Evolutionary conservation across 2,329 filamentous ascomycete species (phyloP).

Genomic region (Pezizomycotina sp.): DNA sequence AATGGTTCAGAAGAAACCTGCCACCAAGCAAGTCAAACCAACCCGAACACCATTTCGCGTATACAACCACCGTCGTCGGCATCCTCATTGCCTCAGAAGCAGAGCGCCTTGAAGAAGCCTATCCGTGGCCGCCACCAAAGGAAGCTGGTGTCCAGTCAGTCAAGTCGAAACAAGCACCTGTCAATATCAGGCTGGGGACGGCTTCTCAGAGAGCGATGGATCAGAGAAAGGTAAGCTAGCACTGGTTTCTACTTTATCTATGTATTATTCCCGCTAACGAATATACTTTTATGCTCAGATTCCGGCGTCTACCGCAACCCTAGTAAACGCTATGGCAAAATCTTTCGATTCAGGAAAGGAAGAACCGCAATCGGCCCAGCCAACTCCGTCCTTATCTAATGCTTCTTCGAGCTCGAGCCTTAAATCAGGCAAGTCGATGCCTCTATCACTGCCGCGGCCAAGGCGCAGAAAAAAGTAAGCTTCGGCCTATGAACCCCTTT

Average conservation of each 20-base stretch:
- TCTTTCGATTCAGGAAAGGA: too few species aligned
- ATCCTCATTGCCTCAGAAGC: slow-evolving; percentile 8
- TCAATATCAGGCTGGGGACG: slow-evolving; percentile 55
- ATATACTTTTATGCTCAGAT: too few species aligned
- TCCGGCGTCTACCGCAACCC: too few species aligned
- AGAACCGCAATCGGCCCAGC: too few species aligned
- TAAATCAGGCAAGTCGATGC: slow-evolving; percentile 39
- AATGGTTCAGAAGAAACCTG: too few species aligned
- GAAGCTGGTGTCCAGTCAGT: slow-evolving; percentile 20
- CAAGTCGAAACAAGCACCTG: slow-evolving; percentile 51
- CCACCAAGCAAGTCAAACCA: too few species aligned
- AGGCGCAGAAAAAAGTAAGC: slow-evolving; percentile 56
- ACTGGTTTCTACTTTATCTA: neutral
- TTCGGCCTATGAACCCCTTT: slow-evolving; percentile 5
- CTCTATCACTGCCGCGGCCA: slow-evolving; percentile 57
- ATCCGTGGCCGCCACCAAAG: slow-evolving; percentile 11
- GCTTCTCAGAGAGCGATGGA: slow-evolving; percentile 37
- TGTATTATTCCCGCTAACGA: too few species aligned
- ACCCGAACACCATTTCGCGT: too few species aligned
- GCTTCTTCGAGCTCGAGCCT: slow-evolving; percentile 31
- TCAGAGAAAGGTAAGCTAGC: slow-evolving; percentile 29
- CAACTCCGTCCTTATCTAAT: slow-evolving; percentile 26
- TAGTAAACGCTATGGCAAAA: too few species aligned
- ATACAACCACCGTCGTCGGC: too few species aligned
- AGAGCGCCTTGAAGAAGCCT: slow-evolving; percentile 8